Evolutionary conservation across 1,139 yeast genomes (phyloP).

Genomic region (Pichia cactophila): DNA sequence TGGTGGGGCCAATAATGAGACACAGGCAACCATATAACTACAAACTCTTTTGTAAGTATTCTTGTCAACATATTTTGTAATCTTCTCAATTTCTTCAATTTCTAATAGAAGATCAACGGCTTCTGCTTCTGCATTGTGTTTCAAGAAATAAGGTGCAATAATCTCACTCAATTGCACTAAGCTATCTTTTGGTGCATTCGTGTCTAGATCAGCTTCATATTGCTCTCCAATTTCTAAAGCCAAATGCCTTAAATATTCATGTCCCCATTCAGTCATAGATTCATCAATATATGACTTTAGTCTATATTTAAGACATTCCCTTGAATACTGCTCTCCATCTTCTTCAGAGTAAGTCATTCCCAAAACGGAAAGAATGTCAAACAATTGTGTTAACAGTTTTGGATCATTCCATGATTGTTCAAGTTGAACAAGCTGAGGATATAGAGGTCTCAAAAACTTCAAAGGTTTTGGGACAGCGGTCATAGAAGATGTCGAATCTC

Average conservation of each 20-base stretch:
- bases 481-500: constrained; percentile 95
- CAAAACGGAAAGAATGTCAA: constrained; percentile 85
- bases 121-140: constrained; percentile 97
- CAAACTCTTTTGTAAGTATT: constrained; percentile 84
- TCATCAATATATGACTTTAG: constrained; percentile 50
- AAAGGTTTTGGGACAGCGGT: constrained; percentile 99
- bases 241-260: constrained; percentile 92
- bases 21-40: constrained; percentile 91
- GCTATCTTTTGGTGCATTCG: constrained; percentile 17
- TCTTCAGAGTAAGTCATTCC: constrained; percentile 88
- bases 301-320: constrained; percentile 77
- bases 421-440: constrained; percentile 54
- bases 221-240: constrained; percentile 92
- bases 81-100: constrained; percentile 75
- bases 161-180: constrained; percentile 61
- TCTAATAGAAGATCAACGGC: constrained; percentile 91
- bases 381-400: constrained; percentile 40
- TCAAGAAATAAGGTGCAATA: constrained; percentile 82
- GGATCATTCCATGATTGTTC: constrained; percentile 49
- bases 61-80: constrained; percentile 79
- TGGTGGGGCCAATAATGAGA: constrained; percentile 90
- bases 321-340: constrained; percentile 47
- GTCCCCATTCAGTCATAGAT: constrained; percentile 88
- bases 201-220: constrained; percentile 49
- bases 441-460: constrained; percentile 88